These are phyloP conservation scores for Debaryomyces fabryi DNA, from an alignment of 1,139 yeast genomes.

Conservation along the genomic window DNA sequence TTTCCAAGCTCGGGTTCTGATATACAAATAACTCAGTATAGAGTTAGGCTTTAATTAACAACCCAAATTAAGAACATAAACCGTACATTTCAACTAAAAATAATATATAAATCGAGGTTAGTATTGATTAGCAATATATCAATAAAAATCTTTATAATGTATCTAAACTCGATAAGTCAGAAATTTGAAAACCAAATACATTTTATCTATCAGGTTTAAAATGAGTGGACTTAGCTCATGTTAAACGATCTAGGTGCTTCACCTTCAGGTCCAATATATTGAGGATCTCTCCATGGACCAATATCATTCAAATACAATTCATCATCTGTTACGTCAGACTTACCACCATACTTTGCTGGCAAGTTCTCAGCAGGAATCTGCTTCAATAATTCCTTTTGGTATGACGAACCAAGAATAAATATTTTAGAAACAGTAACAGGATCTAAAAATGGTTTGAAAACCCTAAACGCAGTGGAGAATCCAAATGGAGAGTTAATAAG, in stretches of 20 bases:
- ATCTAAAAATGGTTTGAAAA: slow-evolving; percentile 92
- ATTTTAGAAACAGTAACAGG: slow-evolving; percentile 98
- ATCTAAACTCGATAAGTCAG: not conserved
- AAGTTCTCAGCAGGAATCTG: slow-evolving; percentile 94
- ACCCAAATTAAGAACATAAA: not conserved
- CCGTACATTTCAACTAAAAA: slow-evolving; percentile 2
- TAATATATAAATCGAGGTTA: not conserved
- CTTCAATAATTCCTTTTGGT: slow-evolving; percentile 79
- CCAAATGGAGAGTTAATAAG: slow-evolving; percentile 97
- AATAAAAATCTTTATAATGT: slow-evolving; percentile 3
- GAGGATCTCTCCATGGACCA: slow-evolving; percentile 96
- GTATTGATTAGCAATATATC: not conserved
- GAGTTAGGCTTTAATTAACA: not conserved
- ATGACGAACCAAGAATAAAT: slow-evolving; percentile 78
- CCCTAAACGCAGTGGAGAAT: slow-evolving; percentile 87
- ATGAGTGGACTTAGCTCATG: slow-evolving; percentile 1
- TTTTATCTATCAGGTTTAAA: not conserved
- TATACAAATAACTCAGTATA: not conserved
- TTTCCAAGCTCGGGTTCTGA: too few relatives aligned
- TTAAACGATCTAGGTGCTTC: slow-evolving; percentile 69
- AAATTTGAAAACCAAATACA: not conserved
- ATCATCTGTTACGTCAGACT: slow-evolving; percentile 66
- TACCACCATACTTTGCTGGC: slow-evolving; percentile 90
- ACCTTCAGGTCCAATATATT: slow-evolving; percentile 85
- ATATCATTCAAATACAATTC: slow-evolving; percentile 86